Conservation (phyloP, 495 filamentous ascomycete genomes). For the Aspergillus sparsus region DNA sequence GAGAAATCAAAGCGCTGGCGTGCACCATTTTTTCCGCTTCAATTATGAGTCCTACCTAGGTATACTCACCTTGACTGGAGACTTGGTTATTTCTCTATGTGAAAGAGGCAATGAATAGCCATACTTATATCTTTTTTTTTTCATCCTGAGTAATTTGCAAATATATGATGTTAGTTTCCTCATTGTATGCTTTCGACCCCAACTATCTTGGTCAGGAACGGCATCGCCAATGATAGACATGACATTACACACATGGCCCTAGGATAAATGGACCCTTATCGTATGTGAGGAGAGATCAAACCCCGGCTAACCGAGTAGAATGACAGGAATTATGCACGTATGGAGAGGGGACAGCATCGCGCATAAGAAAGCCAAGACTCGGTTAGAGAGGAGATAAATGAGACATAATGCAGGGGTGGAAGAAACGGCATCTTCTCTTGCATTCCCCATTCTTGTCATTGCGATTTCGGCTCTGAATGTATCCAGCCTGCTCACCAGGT, state of each 20-base stretch:
- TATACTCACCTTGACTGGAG: too few relatives aligned
- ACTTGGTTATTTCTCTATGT: too few relatives aligned
- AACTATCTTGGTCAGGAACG: too few relatives aligned
- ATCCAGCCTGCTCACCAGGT: background rate
- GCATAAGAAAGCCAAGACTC: conserved; percentile 10
- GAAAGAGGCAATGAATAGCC: too few relatives aligned
- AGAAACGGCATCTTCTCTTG: background rate
- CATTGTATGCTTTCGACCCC: too few relatives aligned
- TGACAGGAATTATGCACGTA: background rate
- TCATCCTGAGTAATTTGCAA: too few relatives aligned
- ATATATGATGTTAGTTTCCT: too few relatives aligned
- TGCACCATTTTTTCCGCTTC: conserved; percentile 12
- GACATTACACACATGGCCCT: conserved; percentile 9
- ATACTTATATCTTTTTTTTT: too few relatives aligned
- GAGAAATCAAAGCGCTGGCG: conserved; percentile 11
- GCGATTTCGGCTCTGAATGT: background rate
- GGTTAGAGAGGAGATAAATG: background rate
- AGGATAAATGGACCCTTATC: background rate
- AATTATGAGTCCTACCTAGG: background rate
- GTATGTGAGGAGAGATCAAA: background rate
- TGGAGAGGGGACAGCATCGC: background rate
- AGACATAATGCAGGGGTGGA: background rate
- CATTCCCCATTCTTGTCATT: background rate
- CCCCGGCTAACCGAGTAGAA: background rate
- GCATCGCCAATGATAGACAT: conserved; percentile 2